Base-by-base conservation (phyloP, 768 basidiomycete species). In the Pleurotus tuoliensis region DNA sequence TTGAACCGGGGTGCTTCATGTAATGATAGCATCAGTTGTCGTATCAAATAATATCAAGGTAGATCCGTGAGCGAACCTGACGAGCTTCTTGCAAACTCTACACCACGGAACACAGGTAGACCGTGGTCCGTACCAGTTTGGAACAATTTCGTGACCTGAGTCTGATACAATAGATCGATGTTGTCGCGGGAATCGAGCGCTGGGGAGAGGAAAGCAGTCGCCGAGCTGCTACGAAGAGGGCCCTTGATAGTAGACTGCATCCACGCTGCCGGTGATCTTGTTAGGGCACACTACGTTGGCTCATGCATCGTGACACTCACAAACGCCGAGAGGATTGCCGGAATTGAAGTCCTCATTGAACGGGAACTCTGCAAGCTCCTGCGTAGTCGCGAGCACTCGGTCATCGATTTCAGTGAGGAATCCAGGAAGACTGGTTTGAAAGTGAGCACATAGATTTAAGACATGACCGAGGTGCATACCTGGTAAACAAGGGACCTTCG, bases 271-370 rank as follows among this genome's bases (percentile, higher is more conserved):
- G 3, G 12, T 25, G 7, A 34, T 34, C 30, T 34, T 34, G 30
- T 34, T 9, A 34, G 30, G 7, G 30, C 8, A 34, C 30, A 11
- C 11, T 34, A 11, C 11, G 30, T 11, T 9, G 30, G 30, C 30
- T 13, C 4, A 5, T 45, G 38, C 22, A 51, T n/a, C 4, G 12
- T 6, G 13, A 13, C 6, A 56, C 66, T 44, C 48, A 60, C 73
- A 70, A 20, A 74, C 53, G 3, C 73, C 72, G 8, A 73, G 62
- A 4, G 69, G 61, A 41, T 67, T 62, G 2, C 72, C 73, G 4
- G 66, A 69, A 55, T 70, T 70, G n/a, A 62, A 69, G 58, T 76
- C 75, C 7, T 62, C 53, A 46, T 67, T 71, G 60, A 67, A 75
- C 0, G 71, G 67, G 60, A 73, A 76, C 0, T 66, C 41, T 3